phyloP scores from a whole-genome alignment of 148 eudicot genomes.

The Limonium bicolor region DNA sequence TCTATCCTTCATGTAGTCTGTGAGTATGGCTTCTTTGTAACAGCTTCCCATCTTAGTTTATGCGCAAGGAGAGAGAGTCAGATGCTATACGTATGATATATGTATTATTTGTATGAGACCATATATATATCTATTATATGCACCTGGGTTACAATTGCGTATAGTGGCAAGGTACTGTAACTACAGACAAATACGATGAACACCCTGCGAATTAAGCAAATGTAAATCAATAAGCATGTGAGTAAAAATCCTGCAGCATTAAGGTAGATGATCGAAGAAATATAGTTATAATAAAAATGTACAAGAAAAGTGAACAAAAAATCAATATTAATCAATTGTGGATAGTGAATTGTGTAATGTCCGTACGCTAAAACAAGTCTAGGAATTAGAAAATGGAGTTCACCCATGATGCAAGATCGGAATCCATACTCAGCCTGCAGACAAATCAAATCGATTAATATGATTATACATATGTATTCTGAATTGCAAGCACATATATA shows the following conservation, averaged over 20 bases:
- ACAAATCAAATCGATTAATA: background rate
- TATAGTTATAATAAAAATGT: constrained; percentile 13
- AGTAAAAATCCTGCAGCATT: too few relatives aligned
- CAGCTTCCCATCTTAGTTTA: constrained; percentile 58
- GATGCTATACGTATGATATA: background rate
- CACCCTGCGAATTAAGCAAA: constrained; percentile 22
- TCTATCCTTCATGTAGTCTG: constrained; percentile 60
- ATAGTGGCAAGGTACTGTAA: constrained; percentile 85
- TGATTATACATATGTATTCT: too few relatives aligned
- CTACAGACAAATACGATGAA: constrained; percentile 72
- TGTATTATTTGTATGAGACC: too few relatives aligned
- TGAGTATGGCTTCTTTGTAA: constrained; percentile 74
- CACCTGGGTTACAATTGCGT: constrained; percentile 87
- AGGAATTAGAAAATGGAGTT: constrained; percentile 35
- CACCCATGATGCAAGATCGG: constrained; percentile 68
- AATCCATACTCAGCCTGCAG: constrained; percentile 47
- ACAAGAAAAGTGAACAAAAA: too few relatives aligned
- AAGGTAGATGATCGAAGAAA: background rate
- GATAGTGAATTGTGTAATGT: too few relatives aligned
- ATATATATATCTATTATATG: background rate
- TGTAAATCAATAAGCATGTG: too few relatives aligned
- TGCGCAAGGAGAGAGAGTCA: background rate
- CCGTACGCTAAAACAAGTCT: constrained; percentile 59
- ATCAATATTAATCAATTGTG: too few relatives aligned
- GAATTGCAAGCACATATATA: too few relatives aligned